A percentile compares a stretch with the other conserved stretches of the same genome.
phyloP scores from a whole-genome alignment of 352 stramenopile genomes.

The Phytophthora agathidicida region DNA sequence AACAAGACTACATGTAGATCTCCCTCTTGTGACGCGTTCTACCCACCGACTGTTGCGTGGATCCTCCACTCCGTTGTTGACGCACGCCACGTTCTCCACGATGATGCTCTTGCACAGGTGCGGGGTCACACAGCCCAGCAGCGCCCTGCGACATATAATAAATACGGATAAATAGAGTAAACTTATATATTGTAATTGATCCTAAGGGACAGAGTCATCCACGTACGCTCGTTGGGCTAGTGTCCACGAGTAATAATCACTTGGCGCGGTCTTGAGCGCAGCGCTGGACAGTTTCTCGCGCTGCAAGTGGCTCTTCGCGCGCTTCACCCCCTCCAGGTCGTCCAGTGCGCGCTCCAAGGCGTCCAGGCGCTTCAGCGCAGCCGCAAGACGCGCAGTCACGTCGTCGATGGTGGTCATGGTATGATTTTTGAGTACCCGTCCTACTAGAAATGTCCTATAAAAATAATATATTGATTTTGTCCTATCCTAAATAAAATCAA shows the following conservation, averaged over 20 bases:
- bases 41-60: conserved; percentile 65
- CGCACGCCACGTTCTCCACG: conserved; percentile 86
- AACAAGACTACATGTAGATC: no score
- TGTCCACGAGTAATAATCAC: conserved; percentile 81
- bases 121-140: conserved; percentile 63
- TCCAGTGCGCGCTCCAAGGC: conserved; percentile 52
- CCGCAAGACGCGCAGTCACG: conserved; percentile 37
- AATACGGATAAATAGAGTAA: no score
- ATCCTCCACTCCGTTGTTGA: conserved; percentile 58
- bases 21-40: no score
- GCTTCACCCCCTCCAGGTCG: conserved; percentile 57
- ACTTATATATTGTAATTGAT: no score
- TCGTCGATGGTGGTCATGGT: conserved; percentile 40
- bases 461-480: no score
- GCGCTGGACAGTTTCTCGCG: conserved; percentile 57
- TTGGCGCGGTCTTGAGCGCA: conserved; percentile 66
- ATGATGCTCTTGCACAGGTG: conserved; percentile 92
- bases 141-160: conserved; percentile 35
- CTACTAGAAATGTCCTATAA: no score
- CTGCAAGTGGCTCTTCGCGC: conserved; percentile 53
- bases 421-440: neutral
- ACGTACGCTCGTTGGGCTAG: conserved; percentile 68
- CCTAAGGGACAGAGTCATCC: no score
- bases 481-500: no score
- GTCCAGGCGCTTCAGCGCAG: conserved; percentile 40